Percentiles rank a stretch among this genome's conserved stretches.
Evolutionary conservation across 108 stramenopile genomes (phyloP).

Genomic region (Cyclostephanos invisitatus): DNA sequence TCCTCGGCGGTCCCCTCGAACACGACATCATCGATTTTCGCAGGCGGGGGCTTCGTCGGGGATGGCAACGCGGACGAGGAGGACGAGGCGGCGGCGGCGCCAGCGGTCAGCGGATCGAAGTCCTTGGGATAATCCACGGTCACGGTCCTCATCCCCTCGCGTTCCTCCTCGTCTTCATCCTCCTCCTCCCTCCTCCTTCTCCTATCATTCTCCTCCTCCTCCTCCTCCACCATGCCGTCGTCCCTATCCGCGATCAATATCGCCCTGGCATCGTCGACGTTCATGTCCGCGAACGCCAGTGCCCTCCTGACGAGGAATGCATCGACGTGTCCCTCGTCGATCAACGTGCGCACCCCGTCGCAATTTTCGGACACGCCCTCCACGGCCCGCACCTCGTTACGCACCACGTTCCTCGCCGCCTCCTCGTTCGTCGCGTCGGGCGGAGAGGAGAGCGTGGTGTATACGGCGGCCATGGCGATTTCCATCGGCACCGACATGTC

Average conservation of each 20-base stretch:
- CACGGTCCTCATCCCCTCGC: conserved; percentile 48
- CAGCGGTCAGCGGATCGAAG: conserved; percentile 70
- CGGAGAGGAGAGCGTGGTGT: conserved; percentile 20
- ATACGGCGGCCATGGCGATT: conserved; percentile 75
- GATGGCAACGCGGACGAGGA: not conserved
- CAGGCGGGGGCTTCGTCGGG: conserved; percentile 46
- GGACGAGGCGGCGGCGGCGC: conserved; percentile 15
- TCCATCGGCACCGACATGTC: conserved; percentile 66
- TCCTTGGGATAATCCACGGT: conserved; percentile 61
- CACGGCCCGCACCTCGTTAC: conserved; percentile 73
- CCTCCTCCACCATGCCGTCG: conserved; percentile 70
- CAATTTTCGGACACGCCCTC: conserved; percentile 59
- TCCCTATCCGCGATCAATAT: conserved; percentile 81
- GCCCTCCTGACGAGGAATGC: conserved; percentile 66
- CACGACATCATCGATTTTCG: conserved; percentile 72
- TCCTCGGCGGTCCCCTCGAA: conserved; percentile 77
- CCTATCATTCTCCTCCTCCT: conserved; percentile 28
- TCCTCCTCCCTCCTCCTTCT: conserved; percentile 28
- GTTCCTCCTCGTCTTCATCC: conserved; percentile 28
- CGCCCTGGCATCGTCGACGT: conserved; percentile 81
- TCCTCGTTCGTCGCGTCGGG: conserved; percentile 49
- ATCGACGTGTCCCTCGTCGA: conserved; percentile 66
- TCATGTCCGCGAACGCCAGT: conserved; percentile 78
- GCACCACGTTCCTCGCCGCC: conserved; percentile 70
- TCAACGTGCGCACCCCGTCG: conserved; percentile 54